phyloP scores from a whole-genome alignment of 805 yeast species.

The Diddensiella santjacobensis region DNA sequence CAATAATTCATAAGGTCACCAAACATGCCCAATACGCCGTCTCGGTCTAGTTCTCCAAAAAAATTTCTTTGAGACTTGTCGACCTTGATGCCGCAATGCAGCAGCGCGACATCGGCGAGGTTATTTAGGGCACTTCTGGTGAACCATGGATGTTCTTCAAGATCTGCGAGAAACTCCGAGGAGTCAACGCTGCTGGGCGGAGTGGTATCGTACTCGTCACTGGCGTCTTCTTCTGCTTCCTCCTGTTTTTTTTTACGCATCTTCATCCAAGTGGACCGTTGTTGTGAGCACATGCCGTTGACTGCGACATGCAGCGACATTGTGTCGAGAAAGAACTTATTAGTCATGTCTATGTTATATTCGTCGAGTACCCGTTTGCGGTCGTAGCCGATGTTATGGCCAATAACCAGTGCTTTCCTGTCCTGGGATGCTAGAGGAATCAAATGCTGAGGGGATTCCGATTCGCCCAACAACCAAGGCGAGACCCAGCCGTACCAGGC shows the following conservation, averaged over 20 bases:
- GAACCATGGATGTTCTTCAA: constrained; percentile 67
- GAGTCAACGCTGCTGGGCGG: constrained; percentile 25
- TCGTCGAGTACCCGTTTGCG: constrained; percentile 84
- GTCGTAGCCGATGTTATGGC: constrained; percentile 89
- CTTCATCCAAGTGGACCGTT: constrained; percentile 70
- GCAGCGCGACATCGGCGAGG: constrained; percentile 69
- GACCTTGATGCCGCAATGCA: constrained; percentile 67
- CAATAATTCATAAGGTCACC: constrained; percentile 70
- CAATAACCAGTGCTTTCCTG: constrained; percentile 61
- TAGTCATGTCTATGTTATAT: constrained; percentile 60
- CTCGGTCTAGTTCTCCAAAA: constrained; percentile 54
- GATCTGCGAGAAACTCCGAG: constrained; percentile 22
- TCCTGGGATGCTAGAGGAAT: constrained; percentile 64
- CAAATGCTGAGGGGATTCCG: constrained; percentile 49
- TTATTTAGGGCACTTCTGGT: constrained; percentile 72
- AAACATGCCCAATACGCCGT: constrained; percentile 53
- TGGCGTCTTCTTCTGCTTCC: constrained; percentile 16
- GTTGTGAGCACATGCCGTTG: constrained; percentile 90
- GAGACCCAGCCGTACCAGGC: constrained; percentile 98
- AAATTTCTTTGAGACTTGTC: constrained; percentile 65
- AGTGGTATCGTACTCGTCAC: neutral
- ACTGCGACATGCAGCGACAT: constrained; percentile 90
- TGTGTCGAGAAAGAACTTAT: constrained; percentile 81
- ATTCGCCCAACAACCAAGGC: constrained; percentile 65
- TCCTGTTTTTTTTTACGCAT: constrained; percentile 27